Evolutionary conservation across 1,139 yeast species (phyloP), one percentile per base, ranked within the genome.

Genomic region (Suhomyces taliae): DNA sequence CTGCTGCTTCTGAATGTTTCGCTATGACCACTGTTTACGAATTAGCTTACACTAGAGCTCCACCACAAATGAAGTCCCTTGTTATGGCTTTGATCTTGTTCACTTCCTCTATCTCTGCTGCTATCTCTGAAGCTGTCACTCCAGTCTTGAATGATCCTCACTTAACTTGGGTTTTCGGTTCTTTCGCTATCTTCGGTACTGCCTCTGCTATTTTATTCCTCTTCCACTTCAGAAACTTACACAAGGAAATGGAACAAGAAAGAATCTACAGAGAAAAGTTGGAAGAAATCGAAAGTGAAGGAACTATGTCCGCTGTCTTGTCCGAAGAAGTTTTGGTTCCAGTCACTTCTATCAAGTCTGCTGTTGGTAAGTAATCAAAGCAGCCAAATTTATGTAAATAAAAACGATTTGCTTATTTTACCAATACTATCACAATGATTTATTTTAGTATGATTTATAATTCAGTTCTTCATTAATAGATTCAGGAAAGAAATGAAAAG

Each of bases 1-100:
- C 81, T 46, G 89, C 90, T 34, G 70, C 79, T 27, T 81, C 87
- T 49, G 90, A 85, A 66, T 83, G 87, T 69, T 83, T 84, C 57
- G 85, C 87, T 34, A 81, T 71, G 51, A 79, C 83, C 44, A 82
- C 90, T 14, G 87, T 82, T 47, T 82, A 83, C 58, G 90, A 84
- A 64, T 72, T 83, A 57, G 90, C 90, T 8, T 85, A 83, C 63
- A 77, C 87, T 2, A 76, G 85, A 62, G 78, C 90, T 32, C 89
- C 90, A 42, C 81, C 77, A 11, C 71, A 76, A 41, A 81, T 84
- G 86, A 82, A 83, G 62, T 82, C 87, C 44, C 73, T 85, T 53
- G 86, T 84, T 43, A 78, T 83, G 81, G 82, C 90, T 7, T 63
- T 85, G 48, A 83, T 83, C 70, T 70, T 85, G 53, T 74, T 82